These are phyloP conservation scores for Rhodotorula graminis DNA, from an alignment of 768 basidiomycete species.

Conservation along the genomic window DNA sequence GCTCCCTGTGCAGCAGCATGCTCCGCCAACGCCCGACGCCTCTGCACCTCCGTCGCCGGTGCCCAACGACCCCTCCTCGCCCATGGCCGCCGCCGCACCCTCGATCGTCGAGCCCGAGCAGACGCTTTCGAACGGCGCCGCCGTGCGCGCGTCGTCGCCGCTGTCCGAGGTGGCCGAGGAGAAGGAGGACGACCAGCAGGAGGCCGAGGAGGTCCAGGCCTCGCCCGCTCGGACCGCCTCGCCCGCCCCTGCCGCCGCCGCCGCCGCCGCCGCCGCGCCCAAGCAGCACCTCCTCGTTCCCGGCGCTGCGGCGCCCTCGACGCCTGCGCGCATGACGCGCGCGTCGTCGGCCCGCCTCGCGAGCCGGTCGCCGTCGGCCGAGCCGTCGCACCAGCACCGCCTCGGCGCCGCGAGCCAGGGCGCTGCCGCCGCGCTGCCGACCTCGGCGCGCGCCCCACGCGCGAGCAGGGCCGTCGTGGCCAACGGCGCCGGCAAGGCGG, in stretches of 20 bases:
- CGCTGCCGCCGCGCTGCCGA: neutral
- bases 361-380: slow-evolving; percentile 10
- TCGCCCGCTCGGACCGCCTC: no score
- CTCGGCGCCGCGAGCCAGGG: neutral
- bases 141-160: neutral
- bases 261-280: no score
- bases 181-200: no score
- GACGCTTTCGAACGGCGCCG: neutral
- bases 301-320: neutral
- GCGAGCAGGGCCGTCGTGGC: neutral
- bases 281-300: neutral
- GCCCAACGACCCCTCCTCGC: neutral
- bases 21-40: neutral
- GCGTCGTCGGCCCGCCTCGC: slow-evolving; percentile 7
- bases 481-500: no score
- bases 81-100: neutral
- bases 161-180: neutral
- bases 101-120: slow-evolving; percentile 4
- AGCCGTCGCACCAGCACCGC: neutral
- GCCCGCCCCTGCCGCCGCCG: no score
- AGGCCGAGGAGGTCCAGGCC: no score
- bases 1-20: neutral
- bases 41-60: neutral
- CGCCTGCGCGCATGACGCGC: slow-evolving; percentile 15
- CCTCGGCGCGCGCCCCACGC: neutral